These are phyloP conservation scores for Spergularia azorica DNA, from an alignment of 179 eudicot genomes.

Conservation along the genomic window DNA sequence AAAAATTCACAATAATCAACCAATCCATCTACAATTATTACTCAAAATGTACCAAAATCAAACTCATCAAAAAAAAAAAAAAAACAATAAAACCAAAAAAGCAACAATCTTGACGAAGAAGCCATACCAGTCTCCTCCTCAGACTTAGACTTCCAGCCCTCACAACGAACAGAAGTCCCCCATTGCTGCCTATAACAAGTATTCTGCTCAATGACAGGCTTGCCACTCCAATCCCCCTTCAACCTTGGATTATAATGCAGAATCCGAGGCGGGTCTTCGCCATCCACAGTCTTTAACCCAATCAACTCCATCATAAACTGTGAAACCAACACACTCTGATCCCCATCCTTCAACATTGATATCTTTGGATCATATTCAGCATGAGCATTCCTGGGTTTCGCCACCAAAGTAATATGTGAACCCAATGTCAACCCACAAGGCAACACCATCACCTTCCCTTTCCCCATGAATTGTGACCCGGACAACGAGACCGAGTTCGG, in stretches of 20 bases:
- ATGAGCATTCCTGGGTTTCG: constrained; percentile 66
- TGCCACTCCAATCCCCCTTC: constrained; percentile 96
- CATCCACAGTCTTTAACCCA: constrained; percentile 88
- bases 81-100: constrained; percentile 4
- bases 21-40: constrained; percentile 9
- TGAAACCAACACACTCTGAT: constrained; percentile 65
- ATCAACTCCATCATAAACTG: constrained; percentile 93
- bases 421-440: constrained; percentile 93
- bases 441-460: constrained; percentile 55
- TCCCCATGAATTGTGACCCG: constrained; percentile 45
- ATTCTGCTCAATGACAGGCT: constrained; percentile 94
- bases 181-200: constrained; percentile 95
- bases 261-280: constrained; percentile 89
- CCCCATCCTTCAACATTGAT: constrained; percentile 66
- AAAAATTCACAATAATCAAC: constrained; percentile 5
- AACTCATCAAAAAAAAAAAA: neutral
- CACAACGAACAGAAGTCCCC: constrained; percentile 82
- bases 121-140: constrained; percentile 89
- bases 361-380: constrained; percentile 64
- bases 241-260: constrained; percentile 91
- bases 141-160: constrained; percentile 76
- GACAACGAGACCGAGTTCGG: constrained; percentile 64
- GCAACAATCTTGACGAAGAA: neutral
- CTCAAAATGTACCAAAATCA: neutral
- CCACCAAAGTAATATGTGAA: constrained; percentile 81